These are phyloP conservation scores for Phytopythium sindhum DNA, from an alignment of 352 stramenopile genomes.

Conservation along the genomic window DNA sequence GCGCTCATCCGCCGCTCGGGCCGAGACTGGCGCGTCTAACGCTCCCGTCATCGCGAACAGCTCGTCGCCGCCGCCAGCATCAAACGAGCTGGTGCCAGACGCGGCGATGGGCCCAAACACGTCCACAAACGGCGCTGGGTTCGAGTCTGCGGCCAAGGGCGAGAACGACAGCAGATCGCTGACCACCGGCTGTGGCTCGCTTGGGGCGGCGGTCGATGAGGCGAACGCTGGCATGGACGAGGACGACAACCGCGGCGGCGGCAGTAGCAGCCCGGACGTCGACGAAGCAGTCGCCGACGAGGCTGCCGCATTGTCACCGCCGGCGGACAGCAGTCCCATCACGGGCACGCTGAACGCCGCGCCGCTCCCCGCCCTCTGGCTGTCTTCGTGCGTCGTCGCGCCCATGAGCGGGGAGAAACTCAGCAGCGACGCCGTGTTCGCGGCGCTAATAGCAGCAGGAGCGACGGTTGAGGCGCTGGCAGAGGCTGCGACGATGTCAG, in stretches of 20 bases:
- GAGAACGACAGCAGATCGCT: conserved; percentile 63
- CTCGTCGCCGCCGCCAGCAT: conserved; percentile 24
- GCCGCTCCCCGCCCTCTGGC: neutral
- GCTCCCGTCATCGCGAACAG: conserved; percentile 20
- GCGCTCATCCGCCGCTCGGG: neutral
- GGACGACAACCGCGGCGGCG: neutral
- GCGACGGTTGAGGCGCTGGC: conserved; percentile 1
- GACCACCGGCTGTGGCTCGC: neutral
- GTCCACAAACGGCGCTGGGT: conserved; percentile 17
- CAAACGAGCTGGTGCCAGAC: conserved; percentile 11
- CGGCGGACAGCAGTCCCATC: neutral
- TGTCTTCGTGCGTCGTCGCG: neutral
- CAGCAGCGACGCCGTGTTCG: conserved; percentile 9
- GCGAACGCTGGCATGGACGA: neutral
- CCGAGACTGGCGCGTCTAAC: neutral
- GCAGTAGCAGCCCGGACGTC: neutral
- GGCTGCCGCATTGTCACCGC: neutral
- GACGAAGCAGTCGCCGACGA: neutral
- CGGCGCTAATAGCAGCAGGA: neutral
- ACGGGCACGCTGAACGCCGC: neutral
- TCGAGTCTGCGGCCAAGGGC: conserved; percentile 21
- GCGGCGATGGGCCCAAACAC: conserved; percentile 26
- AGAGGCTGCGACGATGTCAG: conserved; percentile 17
- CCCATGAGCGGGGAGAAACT: conserved; percentile 17
- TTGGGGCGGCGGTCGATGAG: neutral